phyloP scores from a whole-genome alignment of 176 grass and related monocot species.

The Thalia dealbata region DNA sequence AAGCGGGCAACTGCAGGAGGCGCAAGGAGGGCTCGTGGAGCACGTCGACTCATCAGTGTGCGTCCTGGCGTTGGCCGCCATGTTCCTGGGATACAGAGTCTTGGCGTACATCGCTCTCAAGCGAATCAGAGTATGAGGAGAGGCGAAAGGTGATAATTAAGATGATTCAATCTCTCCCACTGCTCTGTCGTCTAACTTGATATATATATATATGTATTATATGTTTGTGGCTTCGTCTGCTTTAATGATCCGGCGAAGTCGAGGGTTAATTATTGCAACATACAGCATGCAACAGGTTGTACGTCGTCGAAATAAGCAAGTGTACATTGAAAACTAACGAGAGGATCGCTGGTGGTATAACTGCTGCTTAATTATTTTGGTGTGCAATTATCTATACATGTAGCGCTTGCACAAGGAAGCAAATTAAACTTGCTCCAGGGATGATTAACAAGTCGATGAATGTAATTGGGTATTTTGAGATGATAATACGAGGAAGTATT shows the following conservation, averaged over 20 bases:
- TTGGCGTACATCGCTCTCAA: slow-evolving; percentile 70
- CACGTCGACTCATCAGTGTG: slow-evolving; percentile 18
- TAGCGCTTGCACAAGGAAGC: too few species aligned
- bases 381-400: neutral
- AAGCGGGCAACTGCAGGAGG: neutral
- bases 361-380: neutral
- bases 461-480: too few species aligned
- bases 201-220: too few species aligned
- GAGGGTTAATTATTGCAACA: neutral
- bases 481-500: too few species aligned
- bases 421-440: too few species aligned
- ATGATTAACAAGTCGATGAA: too few species aligned
- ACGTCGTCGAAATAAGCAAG: neutral
- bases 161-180: too few species aligned
- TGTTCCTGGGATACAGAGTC: slow-evolving; percentile 67
- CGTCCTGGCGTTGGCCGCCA: slow-evolving; percentile 39
- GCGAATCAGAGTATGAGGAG: slow-evolving; percentile 35
- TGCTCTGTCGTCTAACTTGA: neutral
- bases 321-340: neutral
- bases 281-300: too few species aligned
- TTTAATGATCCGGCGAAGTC: neutral
- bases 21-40: neutral
- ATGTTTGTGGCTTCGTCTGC: neutral
- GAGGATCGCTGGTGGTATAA: too few species aligned
- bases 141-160: slow-evolving; percentile 1